phyloP scores from a whole-genome alignment of 495 filamentous ascomycete species.

The Neurospora discreta region DNA sequence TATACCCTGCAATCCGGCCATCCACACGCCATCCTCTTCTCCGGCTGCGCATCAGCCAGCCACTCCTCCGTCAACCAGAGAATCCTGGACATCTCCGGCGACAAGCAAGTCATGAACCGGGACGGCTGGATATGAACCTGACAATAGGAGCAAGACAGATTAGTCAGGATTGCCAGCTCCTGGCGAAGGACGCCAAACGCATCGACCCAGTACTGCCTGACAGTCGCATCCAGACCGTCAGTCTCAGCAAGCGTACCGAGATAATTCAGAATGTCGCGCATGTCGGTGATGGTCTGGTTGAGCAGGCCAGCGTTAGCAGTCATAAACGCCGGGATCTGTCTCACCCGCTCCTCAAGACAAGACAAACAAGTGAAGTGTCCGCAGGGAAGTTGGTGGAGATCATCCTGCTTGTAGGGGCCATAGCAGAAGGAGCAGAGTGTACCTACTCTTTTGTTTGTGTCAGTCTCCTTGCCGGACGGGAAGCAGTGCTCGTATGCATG shows the following conservation, averaged over 20 bases:
- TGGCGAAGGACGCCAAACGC: neutral
- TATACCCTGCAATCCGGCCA: slow-evolving; percentile 11
- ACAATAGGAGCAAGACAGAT: neutral
- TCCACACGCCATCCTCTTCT: neutral
- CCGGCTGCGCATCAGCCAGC: neutral
- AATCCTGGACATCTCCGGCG: neutral
- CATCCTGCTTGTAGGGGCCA: neutral
- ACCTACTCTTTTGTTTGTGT: neutral
- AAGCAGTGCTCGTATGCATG: neutral
- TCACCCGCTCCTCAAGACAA: neutral
- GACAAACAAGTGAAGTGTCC: slow-evolving; percentile 4
- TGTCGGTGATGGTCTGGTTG: neutral
- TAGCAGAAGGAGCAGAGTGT: neutral
- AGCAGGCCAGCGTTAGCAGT: neutral
- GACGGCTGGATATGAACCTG: neutral
- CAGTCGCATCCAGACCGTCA: neutral
- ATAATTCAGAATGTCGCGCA: neutral
- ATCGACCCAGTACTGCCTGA: neutral
- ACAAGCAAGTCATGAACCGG: slow-evolving; percentile 3
- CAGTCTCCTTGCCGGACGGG: neutral
- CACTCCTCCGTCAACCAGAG: slow-evolving; percentile 6
- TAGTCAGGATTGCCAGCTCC: neutral
- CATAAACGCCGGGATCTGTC: neutral
- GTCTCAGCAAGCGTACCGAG: neutral
- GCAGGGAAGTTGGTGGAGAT: slow-evolving; percentile 12